These are phyloP conservation scores for Paecilomyces formosus DNA, from an alignment of 2,329 filamentous ascomycete genomes.

Conservation along the genomic window DNA sequence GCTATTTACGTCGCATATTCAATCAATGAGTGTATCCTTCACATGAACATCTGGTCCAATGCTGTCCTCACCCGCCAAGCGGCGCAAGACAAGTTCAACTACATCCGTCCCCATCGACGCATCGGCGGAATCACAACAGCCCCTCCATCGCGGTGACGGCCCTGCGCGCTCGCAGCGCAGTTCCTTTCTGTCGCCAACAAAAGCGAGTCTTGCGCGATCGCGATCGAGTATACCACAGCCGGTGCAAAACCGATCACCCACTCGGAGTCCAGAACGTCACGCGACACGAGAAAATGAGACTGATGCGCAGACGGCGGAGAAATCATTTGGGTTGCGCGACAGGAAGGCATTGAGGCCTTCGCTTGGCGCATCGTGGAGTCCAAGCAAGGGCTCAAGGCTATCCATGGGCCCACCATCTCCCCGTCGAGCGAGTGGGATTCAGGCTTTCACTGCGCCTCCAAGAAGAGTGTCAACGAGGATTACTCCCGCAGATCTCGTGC, in stretches of 20 bases:
- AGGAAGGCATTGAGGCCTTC: conserved; percentile 31
- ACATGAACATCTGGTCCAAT: conserved; percentile 22
- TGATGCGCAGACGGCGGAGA: conserved; percentile 11
- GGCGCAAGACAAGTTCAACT: conserved; percentile 55
- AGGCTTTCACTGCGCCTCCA: conserved; percentile 28
- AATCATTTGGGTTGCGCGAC: conserved; percentile 24
- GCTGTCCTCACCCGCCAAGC: conserved; percentile 56
- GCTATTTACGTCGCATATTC: neutral
- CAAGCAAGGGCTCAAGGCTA: conserved; percentile 10
- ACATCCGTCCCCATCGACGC: conserved; percentile 37
- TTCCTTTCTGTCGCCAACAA: conserved; percentile 62
- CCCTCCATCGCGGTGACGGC: conserved; percentile 11
- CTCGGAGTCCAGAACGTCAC: conserved; percentile 22
- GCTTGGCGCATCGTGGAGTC: conserved; percentile 19
- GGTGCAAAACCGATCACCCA: conserved; percentile 32
- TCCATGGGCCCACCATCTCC: conserved; percentile 13
- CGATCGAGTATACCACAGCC: conserved; percentile 52
- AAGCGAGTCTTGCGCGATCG: conserved; percentile 54
- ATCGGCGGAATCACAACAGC: conserved; percentile 29
- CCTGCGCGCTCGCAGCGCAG: conserved; percentile 34
- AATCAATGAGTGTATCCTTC: conserved; percentile 2
- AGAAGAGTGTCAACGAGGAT: conserved; percentile 28
- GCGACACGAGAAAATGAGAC: conserved; percentile 6
- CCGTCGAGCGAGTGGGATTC: conserved; percentile 21
- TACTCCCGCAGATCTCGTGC: conserved; percentile 19